Conservation (phyloP, 169 alveolate genomes). For the Plasmodium blacklocki region DNA sequence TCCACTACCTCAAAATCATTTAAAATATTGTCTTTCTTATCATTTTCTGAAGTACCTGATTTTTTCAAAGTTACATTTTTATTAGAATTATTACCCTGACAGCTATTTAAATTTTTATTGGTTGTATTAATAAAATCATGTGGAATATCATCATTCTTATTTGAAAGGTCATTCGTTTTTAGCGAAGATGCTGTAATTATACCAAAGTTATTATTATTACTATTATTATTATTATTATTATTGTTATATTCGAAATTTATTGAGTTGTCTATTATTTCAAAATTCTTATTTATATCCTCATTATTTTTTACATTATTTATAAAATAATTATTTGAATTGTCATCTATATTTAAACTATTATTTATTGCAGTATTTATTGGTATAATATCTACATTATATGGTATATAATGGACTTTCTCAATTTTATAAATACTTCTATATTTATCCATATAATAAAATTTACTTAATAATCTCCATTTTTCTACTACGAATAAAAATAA, state of each 20-base stretch:
- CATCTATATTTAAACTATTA: slow-evolving; percentile 60
- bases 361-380: slow-evolving; percentile 41
- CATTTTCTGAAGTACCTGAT: neutral
- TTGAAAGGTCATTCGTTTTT: neutral
- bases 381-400: slow-evolving; percentile 41
- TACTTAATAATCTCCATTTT: slow-evolving; percentile 64
- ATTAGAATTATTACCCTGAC: slow-evolving; percentile 5
- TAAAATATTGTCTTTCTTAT: slow-evolving; percentile 2
- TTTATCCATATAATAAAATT: slow-evolving; percentile 58
- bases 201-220: neutral
- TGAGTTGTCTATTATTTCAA: slow-evolving; percentile 35
- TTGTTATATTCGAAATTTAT: slow-evolving; percentile 2
- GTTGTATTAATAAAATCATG: slow-evolving; percentile 1
- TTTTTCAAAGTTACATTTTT: neutral
- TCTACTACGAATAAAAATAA: slow-evolving; percentile 67
- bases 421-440: slow-evolving; percentile 72
- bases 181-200: neutral
- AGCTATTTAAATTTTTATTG: slow-evolving; percentile 3
- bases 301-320: slow-evolving; percentile 21
- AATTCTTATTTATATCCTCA: slow-evolving; percentile 56
- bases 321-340: slow-evolving; percentile 48
- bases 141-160: slow-evolving; percentile 1
- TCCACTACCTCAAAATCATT: slow-evolving; percentile 22
- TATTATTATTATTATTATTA: neutral
- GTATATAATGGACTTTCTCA: slow-evolving; percentile 67